These are phyloP conservation scores for Bifiguratus adelaidae DNA, from an alignment of 192 early-diverging fungal species.

Conservation along the genomic window DNA sequence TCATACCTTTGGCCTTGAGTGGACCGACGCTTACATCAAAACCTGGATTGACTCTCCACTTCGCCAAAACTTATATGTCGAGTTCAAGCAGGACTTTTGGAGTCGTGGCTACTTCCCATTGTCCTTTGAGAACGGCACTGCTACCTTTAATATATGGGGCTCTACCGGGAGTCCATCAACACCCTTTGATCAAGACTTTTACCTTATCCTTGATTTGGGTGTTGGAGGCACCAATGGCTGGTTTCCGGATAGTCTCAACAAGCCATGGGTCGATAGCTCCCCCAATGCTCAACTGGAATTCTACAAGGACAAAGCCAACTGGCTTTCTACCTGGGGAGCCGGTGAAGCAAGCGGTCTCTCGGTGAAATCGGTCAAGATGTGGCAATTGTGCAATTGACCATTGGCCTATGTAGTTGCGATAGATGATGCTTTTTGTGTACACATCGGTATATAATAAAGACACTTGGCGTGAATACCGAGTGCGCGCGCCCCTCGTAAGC, in stretches of 20 bases:
- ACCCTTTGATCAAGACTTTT: conserved; percentile 54
- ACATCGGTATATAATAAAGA: too few relatives aligned
- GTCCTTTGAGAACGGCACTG: too few relatives aligned
- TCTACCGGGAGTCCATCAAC: conserved; percentile 22
- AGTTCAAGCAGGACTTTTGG: conserved; percentile 35
- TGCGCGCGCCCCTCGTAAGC: too few relatives aligned
- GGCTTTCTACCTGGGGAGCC: conserved; percentile 47
- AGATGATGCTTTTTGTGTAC: too few relatives aligned
- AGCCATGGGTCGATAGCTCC: conserved; percentile 43
- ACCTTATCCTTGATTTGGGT: conserved; percentile 48
- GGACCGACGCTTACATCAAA: conserved; percentile 35
- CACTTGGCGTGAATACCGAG: too few relatives aligned
- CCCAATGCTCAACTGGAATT: conserved; percentile 36
- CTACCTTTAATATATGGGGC: conserved; percentile 40
- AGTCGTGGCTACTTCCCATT: conserved; percentile 37
- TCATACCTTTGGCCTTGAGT: conserved; percentile 33
- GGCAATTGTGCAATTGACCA: too few relatives aligned
- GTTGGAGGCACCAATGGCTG: conserved; percentile 46
- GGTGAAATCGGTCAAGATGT: too few relatives aligned
- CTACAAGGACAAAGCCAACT: conserved; percentile 30
- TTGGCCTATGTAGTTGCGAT: too few relatives aligned
- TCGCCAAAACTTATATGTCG: conserved; percentile 39
- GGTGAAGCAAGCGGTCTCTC: too few relatives aligned
- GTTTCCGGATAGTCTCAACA: conserved; percentile 37
- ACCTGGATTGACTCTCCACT: conserved; percentile 43